Evolutionary conservation across 2,329 filamentous ascomycete species (phyloP), one percentile per base, ranked within the genome.

Genomic region (Thielaviopsis populi): DNA sequence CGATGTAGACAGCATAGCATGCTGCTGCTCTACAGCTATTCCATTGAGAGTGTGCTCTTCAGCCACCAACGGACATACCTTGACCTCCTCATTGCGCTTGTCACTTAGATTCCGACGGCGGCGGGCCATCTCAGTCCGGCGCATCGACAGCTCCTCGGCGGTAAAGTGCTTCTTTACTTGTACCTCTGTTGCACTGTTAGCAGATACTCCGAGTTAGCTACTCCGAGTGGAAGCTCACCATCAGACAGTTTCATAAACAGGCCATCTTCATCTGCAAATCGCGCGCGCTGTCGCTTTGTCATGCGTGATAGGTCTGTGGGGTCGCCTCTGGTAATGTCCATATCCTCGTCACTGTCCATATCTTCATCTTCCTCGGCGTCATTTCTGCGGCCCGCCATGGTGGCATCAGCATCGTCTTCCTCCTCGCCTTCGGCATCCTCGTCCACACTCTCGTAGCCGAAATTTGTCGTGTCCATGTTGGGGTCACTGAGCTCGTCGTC

Each of bases 31-130:
- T 37, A 37, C 10, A 37, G 33, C 33, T 4, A 37, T 8, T 8
- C 33, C 33, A 37, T 37, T 22, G 30, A n/a, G n/a, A n/a, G n/a
- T 11, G 13, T n/a, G 1, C 10, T 19, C n/a, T 13, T 46, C 40
- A 19, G 59, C n/a, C 10, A 11, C 0, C 7, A n/a, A 27, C 3
- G 56, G 24, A 62, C 58, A 24, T 75, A 80, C 81, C 78, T 83
- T 84, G 72, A 84, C 81, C 73, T 84, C 82, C 67, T 84, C 82
- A 66, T 81, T 84, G 59, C 82, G 80, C 73, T 84, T 84, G 67
- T 84, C 82, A 69, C 81, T 83, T n/a, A 84, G 75, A 68, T 84
- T 84, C 56, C 82, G 78, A 65, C 82, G 75, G 56, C 82, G 77
- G 30, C 82, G 79, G 2, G 82, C 82, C 82, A 84, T 84, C 69